These are phyloP conservation scores for Dendrobium officinale DNA, from an alignment of 106 monocot genomes.

Conservation along the genomic window DNA sequence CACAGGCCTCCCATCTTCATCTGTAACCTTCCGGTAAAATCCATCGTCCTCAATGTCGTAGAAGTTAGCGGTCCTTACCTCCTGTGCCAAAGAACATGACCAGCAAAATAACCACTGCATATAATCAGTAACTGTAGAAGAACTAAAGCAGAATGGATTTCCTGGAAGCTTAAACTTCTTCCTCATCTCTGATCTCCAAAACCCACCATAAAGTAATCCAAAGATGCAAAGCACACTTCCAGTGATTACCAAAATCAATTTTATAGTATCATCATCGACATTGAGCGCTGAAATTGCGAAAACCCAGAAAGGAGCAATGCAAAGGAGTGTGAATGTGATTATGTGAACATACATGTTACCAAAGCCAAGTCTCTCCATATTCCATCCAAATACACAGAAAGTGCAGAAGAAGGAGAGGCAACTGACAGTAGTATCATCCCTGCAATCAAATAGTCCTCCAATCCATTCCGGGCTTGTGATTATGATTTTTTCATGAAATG, in stretches of 20 bases:
- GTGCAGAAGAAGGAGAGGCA: constrained; percentile 25
- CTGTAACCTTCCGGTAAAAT: constrained; percentile 3
- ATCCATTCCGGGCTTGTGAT: constrained; percentile 18
- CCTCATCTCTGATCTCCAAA: constrained; percentile 7
- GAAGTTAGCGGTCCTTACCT: constrained; percentile 1
- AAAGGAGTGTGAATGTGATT: constrained; percentile 12
- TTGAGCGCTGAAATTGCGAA: constrained; percentile 9
- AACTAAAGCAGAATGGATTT: constrained; percentile 1
- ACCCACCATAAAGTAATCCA: constrained; percentile 8
- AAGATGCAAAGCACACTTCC: constrained; percentile 1
- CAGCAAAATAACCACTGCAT: constrained; percentile 12
- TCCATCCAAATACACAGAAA: constrained; percentile 25
- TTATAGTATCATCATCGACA: background rate
- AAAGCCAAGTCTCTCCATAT: constrained; percentile 17
- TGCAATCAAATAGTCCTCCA: constrained; percentile 23
- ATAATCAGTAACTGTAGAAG: constrained; percentile 13
- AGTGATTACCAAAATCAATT: background rate
- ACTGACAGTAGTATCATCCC: constrained; percentile 14
- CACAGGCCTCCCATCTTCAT: background rate
- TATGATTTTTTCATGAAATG: background rate
- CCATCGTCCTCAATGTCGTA: constrained; percentile 22
- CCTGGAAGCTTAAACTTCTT: constrained; percentile 11
- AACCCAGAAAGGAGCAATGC: constrained; percentile 16
- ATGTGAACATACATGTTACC: constrained; percentile 27
- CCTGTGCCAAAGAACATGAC: constrained; percentile 8